Evolutionary conservation across 352 stramenopile genomes (phyloP), one percentile per base, ranked within the genome.

Genomic region (Phytophthora kernoviae): DNA sequence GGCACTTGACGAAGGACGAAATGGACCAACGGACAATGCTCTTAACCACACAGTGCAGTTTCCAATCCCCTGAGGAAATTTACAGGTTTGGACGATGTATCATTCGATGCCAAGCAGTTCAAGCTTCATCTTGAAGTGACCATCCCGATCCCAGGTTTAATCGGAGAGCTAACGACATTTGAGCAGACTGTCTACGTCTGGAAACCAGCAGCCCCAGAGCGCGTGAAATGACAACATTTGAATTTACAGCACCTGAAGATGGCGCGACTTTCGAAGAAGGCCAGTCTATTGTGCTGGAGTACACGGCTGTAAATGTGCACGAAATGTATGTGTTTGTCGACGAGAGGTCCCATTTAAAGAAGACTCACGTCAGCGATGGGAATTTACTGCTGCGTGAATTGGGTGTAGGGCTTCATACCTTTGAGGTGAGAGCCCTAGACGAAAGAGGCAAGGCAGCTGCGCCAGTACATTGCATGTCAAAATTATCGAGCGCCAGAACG

Each of bases 361-460:
- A 77, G 40, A 58, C 32, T 0, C 54, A 72, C n/a, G 58, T 76
- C 24, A 50, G 40, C 5, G 71, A 83, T 36, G 79, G 74, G 9
- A 81, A 72, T 20, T 34, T 88, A 30, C 18, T 86, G 32, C 45
- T 88, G 15, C 71, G 72, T n/a, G 67, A 69, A 0, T 60, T 88
- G 14, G 54, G 59, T 4, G 39, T 47, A 1, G 77, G 74, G 0
- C 14, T 20, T 0, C 79, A 88, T 47, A 68, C 22, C 5, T 51
- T 86, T 39, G 26, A 53, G 12, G 15, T 83, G 5, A 41, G 59
- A 22, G 78, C 59, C 5, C 33, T 79, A n/a, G 52, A 50, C 39
- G 39, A 73, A 17, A 34, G 24, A 37, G 37, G 45, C 32, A 21
- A 53, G 14, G 17, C 40, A 27, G 5, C 17, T 4, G 37, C 44